Evolutionary conservation across 2,329 filamentous ascomycete genomes (phyloP).

Genomic region (Phoma sp.): DNA sequence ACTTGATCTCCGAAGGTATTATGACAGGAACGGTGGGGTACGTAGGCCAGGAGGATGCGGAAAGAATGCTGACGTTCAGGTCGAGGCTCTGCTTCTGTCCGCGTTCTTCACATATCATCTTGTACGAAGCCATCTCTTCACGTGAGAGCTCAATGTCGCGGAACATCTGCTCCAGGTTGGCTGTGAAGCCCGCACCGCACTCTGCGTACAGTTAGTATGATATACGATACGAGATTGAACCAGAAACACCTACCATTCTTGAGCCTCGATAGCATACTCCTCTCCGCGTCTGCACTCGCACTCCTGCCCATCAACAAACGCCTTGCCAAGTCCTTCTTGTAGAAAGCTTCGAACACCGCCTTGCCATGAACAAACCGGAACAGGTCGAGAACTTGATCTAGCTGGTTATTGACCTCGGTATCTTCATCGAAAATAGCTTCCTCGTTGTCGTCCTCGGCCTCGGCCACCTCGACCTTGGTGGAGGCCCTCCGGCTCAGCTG

Average conservation of each 20-base stretch:
- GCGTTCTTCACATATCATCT: constrained; percentile 67
- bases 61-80: constrained; percentile 88
- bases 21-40: constrained; percentile 80
- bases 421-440: constrained; percentile 82
- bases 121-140: constrained; percentile 93
- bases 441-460: constrained; percentile 65
- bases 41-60: constrained; percentile 88
- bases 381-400: constrained; percentile 90
- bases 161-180: constrained; percentile 99
- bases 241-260: constrained; percentile 65
- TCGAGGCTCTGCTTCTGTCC: constrained; percentile 67
- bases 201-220: constrained; percentile 56
- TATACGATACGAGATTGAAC: neutral
- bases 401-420: constrained; percentile 85
- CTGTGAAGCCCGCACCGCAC: constrained; percentile 92
- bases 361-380: constrained; percentile 98
- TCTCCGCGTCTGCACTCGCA: constrained; percentile 92
- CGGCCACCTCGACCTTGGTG: constrained; percentile 64
- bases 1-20: constrained; percentile 76
- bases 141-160: constrained; percentile 93
- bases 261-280: constrained; percentile 90
- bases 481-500: constrained; percentile 63
- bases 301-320: constrained; percentile 89
- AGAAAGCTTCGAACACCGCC: constrained; percentile 97
- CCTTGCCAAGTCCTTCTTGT: constrained; percentile 95